Evolutionary conservation across 768 basidiomycete species (phyloP).

Genomic region (Hericium coralloides): DNA sequence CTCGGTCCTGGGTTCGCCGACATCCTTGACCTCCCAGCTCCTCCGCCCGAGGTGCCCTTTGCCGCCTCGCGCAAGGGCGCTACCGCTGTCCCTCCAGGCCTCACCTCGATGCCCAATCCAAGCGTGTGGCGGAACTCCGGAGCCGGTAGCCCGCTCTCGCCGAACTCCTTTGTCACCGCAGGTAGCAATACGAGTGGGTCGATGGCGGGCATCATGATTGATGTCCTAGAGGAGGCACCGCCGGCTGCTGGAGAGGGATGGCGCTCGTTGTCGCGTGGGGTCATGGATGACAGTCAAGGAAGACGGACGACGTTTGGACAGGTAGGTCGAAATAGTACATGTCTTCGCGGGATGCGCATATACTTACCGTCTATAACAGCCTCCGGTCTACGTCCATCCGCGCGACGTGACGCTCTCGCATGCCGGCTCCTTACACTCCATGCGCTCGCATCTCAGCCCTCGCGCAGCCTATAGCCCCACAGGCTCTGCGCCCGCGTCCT

Average conservation of each 20-base stretch:
- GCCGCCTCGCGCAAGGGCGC: constrained; percentile 16
- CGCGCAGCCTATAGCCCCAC: constrained; percentile 32
- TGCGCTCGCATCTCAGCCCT: constrained; percentile 47
- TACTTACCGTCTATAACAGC: neutral
- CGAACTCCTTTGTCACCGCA: neutral
- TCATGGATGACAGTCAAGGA: constrained; percentile 16
- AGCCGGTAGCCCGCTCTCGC: constrained; percentile 1
- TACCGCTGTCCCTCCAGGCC: constrained; percentile 29
- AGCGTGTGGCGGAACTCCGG: constrained; percentile 27
- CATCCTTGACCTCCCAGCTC: constrained; percentile 48
- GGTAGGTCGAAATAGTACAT: constrained; percentile 28
- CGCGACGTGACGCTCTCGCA: constrained; percentile 42
- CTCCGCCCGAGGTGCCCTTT: constrained; percentile 47
- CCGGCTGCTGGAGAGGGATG: constrained; percentile 54
- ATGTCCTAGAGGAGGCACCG: constrained; percentile 63
- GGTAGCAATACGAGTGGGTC: constrained; percentile 1
- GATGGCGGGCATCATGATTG: constrained; percentile 33
- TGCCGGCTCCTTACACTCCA: constrained; percentile 56
- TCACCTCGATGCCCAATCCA: constrained; percentile 21
- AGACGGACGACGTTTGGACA: constrained; percentile 54
- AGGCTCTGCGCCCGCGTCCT: constrained; percentile 43
- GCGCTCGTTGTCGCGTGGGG: constrained; percentile 41
- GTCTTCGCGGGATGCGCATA: too few relatives aligned
- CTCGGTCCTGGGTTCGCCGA: constrained; percentile 23
- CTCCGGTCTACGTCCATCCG: constrained; percentile 39